A percentile compares a stretch with the other conserved stretches of the same genome.
Conservation (phyloP, 2,329 filamentous ascomycete genomes). For the Botrytis fabae region DNA sequence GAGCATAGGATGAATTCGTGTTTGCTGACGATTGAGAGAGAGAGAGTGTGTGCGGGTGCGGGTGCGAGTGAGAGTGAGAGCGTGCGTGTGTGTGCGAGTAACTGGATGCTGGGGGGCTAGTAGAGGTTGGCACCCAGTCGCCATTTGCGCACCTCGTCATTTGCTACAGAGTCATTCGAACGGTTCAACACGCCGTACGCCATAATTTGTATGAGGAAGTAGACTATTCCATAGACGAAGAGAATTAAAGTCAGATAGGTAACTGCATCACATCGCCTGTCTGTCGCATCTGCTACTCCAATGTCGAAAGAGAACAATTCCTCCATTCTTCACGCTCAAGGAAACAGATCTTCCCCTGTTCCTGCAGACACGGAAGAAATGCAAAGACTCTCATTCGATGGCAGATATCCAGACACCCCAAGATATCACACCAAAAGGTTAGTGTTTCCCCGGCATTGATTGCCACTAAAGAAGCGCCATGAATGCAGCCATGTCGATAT, state of each 20-base stretch:
- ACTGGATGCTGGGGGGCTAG: background rate
- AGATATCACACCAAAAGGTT: background rate
- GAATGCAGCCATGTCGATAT: slow-evolving; percentile 18
- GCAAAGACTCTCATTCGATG: slow-evolving; percentile 1
- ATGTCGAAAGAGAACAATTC: background rate
- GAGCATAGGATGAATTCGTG: background rate
- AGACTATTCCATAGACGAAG: background rate
- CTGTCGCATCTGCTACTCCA: background rate
- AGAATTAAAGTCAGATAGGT: background rate
- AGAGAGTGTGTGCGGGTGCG: background rate
- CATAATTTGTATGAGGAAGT: background rate
- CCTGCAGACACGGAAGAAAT: slow-evolving; percentile 1
- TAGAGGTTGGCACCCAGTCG: background rate
- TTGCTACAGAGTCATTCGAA: background rate
- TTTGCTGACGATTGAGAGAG: background rate
- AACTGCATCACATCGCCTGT: background rate
- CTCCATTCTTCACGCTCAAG: background rate
- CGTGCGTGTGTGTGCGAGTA: background rate
- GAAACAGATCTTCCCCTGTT: background rate
- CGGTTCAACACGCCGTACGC: background rate
- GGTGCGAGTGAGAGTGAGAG: background rate
- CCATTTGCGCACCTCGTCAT: background rate
- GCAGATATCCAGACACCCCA: background rate
- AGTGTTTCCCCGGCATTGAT: slow-evolving; percentile 17
- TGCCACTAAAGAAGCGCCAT: slow-evolving; percentile 21